Evolutionary conservation across 2,329 filamentous ascomycete species (phyloP), one percentile per base, ranked within the genome.

Genomic region (Plenodomus biglobosus): DNA sequence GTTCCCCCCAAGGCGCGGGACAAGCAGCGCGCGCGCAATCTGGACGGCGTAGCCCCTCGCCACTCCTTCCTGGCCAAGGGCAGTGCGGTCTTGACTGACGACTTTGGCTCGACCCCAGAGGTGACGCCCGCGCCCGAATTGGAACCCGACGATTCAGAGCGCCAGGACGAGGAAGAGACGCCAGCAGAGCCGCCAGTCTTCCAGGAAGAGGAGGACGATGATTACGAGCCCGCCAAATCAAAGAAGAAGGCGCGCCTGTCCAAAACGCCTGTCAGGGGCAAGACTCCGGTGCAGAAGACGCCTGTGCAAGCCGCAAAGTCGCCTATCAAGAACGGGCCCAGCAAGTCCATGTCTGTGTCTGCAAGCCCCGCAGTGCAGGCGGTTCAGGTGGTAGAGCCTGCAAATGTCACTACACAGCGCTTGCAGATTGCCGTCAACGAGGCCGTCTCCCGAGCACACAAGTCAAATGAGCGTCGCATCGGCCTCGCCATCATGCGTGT

Each of bases 1-100:
- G 80, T 85, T 45, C 78, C 85, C 59, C 91, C 91, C 11, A 80
- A 79, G 18, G 73, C 80, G 40, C 80, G 83, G 66, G 76, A 85
- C 56, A 83, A 84, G 73, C 76, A 77, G 52, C 77, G 79, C 57
- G 69, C 79, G 49, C 80, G 77, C 63, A 67, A 69, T 22, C 73
- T 76, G 41, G 72, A 70, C 38, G 68, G 71, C 18, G 42, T 56
- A 38, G 52, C 57, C 43, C 54, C 55, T 18, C 71, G 73, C 42
- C 74, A 75, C 45, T 71, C 70, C 20, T 60, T 71, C 24, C 50
- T 75, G 49, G 75, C 71, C 58, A 77, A 75, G 57, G 68, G 73
- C 59, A 69, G 70, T 53, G 49, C 55, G 44, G 59, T 64, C 39
- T 61, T 59, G 16, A 65, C 66, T 39, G 69, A 72, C 42, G 76